These are phyloP conservation scores for Trichoderma lentiforme DNA, from an alignment of 2,329 filamentous ascomycete species.

Conservation along the genomic window DNA sequence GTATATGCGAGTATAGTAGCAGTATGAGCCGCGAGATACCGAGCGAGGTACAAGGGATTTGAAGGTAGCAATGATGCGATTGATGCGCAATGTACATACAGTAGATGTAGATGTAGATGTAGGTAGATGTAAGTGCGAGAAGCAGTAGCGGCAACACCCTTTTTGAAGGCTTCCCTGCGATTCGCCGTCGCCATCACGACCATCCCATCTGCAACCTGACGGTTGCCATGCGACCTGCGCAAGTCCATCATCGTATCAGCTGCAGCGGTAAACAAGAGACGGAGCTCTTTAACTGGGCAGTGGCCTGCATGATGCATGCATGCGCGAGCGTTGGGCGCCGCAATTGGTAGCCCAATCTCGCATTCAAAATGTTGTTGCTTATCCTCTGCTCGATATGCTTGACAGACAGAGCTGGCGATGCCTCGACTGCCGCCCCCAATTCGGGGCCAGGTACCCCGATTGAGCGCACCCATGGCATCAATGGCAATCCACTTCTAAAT, in stretches of 20 bases:
- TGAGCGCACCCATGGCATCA: not conserved
- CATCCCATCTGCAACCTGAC: not conserved
- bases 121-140: not conserved
- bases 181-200: constrained; percentile 12
- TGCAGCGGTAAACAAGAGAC: constrained; percentile 11
- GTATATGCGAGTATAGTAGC: not conserved
- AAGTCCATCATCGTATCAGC: not conserved
- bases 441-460: not conserved
- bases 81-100: not conserved
- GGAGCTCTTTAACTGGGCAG: not conserved
- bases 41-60: not conserved
- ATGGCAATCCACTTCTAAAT: not conserved
- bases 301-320: constrained; percentile 12
- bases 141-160: constrained; percentile 3
- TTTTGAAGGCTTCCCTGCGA: not conserved
- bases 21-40: not conserved
- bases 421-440: not conserved
- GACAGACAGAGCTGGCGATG: not conserved
- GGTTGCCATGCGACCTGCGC: constrained; percentile 15
- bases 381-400: not conserved
- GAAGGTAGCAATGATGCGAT: not conserved
- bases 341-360: not conserved
- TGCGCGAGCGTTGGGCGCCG: not conserved
- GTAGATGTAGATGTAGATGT: not conserved
- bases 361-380: not conserved